Evolutionary conservation across 176 grass and related monocot genomes (phyloP).

Genomic region (Alloteropsis semialata): DNA sequence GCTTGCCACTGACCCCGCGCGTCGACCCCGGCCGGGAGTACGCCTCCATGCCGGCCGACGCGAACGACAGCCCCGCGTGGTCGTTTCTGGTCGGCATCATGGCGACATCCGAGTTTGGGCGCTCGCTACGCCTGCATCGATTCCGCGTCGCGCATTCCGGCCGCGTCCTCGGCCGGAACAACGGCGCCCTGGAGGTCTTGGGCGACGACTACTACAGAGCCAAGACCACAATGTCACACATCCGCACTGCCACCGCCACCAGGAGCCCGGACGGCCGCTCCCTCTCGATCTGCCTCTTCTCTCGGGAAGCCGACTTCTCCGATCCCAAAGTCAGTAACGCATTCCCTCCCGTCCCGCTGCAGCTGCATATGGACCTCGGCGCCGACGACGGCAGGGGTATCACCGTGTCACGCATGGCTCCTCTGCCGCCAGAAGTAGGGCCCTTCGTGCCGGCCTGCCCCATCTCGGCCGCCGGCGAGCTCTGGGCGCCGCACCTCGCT

Average conservation of each 20-base stretch:
- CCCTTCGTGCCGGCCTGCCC: neutral
- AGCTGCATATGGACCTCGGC: neutral
- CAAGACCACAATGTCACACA: neutral
- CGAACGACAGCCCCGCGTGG: neutral
- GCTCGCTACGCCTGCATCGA: neutral
- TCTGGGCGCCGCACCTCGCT: constrained; percentile 3
- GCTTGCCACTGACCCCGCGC: neutral
- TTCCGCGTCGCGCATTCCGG: neutral
- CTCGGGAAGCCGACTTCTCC: neutral
- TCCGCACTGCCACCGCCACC: neutral
- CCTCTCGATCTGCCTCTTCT: neutral
- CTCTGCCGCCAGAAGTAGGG: neutral
- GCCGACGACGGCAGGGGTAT: neutral
- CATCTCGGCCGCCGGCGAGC: neutral
- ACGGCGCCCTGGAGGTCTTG: neutral
- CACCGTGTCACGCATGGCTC: neutral
- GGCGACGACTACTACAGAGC: neutral
- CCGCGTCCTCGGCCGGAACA: neutral
- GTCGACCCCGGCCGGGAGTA: neutral
- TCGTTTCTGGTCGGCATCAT: neutral
- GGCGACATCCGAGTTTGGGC: neutral
- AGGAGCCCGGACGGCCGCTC: neutral
- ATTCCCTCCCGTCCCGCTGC: neutral
- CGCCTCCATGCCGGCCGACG: neutral
- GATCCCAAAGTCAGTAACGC: neutral